Evolutionary conservation across 805 yeast genomes (phyloP).

Genomic region (Ogataea trehaloabstinens): DNA sequence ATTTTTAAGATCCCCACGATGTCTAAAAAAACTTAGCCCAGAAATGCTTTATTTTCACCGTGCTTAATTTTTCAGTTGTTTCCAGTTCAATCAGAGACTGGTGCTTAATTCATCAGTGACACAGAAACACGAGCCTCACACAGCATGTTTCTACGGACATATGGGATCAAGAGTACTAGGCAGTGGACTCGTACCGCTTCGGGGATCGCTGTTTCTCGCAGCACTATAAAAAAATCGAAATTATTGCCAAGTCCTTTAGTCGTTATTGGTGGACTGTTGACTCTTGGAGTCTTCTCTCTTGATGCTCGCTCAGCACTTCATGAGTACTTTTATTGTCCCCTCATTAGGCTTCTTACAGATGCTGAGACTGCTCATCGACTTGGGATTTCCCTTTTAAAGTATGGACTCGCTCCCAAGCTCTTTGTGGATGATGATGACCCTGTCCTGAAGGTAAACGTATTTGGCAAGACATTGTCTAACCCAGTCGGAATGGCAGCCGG

Average conservation of each 20-base stretch:
- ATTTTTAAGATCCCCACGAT: too few relatives aligned
- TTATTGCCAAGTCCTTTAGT: constrained; percentile 16
- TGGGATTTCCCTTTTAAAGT: constrained; percentile 68
- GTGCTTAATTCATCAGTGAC: too few relatives aligned
- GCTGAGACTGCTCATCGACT: constrained; percentile 86
- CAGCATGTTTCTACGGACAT: neutral
- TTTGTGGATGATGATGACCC: constrained; percentile 52
- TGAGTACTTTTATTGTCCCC: constrained; percentile 78
- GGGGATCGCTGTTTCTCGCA: neutral
- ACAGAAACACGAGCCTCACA: too few relatives aligned
- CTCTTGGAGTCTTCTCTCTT: constrained; percentile 52
- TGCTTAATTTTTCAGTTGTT: too few relatives aligned
- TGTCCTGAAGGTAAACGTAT: constrained; percentile 56
- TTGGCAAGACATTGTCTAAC: constrained; percentile 60
- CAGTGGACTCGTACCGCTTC: neutral
- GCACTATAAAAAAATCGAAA: constrained; percentile 6
- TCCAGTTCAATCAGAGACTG: too few relatives aligned
- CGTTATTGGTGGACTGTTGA: constrained; percentile 25
- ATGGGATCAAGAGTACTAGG: neutral
- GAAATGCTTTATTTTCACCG: too few relatives aligned
- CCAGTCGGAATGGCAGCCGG: constrained; percentile 97
- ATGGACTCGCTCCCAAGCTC: constrained; percentile 65
- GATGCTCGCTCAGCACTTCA: constrained; percentile 84
- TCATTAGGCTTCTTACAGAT: constrained; percentile 63
- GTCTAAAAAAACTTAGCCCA: too few relatives aligned